Evolutionary conservation across 2,329 filamentous ascomycete genomes (phyloP).

Genomic region (Xylariales sp.): DNA sequence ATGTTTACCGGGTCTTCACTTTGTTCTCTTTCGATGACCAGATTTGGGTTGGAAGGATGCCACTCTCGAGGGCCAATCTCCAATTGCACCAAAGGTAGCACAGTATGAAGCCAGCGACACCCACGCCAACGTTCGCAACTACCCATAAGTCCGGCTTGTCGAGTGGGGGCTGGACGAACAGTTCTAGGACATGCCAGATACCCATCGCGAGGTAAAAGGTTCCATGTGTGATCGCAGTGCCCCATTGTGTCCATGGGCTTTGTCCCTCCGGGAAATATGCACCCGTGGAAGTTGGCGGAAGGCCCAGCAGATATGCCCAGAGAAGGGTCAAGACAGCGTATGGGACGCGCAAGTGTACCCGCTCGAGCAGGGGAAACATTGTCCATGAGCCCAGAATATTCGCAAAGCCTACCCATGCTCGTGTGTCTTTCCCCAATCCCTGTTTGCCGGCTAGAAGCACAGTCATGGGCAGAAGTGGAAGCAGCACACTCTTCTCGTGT

Average conservation of each 20-base stretch:
- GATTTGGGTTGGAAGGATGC: slow-evolving; percentile 28
- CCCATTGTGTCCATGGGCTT: slow-evolving; percentile 45
- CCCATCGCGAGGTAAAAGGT: slow-evolving; percentile 74
- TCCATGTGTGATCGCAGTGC: slow-evolving; percentile 65
- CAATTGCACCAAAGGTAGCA: slow-evolving; percentile 91
- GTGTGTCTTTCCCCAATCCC: slow-evolving; percentile 69
- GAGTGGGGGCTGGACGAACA: slow-evolving; percentile 60
- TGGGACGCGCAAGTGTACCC: slow-evolving; percentile 78
- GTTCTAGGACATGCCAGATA: slow-evolving; percentile 75
- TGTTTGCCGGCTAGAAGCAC: slow-evolving; percentile 73
- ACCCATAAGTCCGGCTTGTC: slow-evolving; percentile 93
- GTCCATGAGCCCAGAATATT: slow-evolving; percentile 90
- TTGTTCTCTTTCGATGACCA: too few relatives aligned
- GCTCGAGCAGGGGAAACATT: slow-evolving; percentile 82
- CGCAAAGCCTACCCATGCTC: slow-evolving; percentile 93
- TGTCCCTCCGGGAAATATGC: slow-evolving; percentile 57
- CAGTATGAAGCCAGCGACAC: slow-evolving; percentile 76
- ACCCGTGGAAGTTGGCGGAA: slow-evolving; percentile 71
- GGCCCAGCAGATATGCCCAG: slow-evolving; percentile 86
- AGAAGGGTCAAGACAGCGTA: slow-evolving; percentile 81
- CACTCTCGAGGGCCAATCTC: slow-evolving; percentile 59
- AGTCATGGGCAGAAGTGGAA: slow-evolving; percentile 92
- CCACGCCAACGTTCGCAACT: slow-evolving; percentile 82
- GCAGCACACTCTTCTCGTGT: slow-evolving; percentile 92
- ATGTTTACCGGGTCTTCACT: too few relatives aligned